phyloP scores from a whole-genome alignment of 2,329 filamentous ascomycete species.

The Pezicula radicicola region DNA sequence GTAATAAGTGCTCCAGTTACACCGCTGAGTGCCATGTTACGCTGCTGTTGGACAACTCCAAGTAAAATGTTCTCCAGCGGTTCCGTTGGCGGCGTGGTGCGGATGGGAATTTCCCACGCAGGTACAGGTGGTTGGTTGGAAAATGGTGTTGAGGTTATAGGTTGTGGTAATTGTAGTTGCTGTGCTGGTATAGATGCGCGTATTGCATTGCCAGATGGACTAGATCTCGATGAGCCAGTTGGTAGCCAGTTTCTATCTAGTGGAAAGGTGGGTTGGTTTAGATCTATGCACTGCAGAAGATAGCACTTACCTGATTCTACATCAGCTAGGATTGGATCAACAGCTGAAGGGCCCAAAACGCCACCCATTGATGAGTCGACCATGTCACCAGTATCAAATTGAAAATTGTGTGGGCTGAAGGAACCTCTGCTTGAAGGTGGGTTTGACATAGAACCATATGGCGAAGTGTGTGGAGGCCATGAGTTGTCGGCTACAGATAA shows the following conservation, averaged over 20 bases:
- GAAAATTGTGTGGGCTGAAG: no score
- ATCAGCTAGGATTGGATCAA: no score
- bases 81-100: slow-evolving; percentile 26
- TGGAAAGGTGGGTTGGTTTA: not conserved
- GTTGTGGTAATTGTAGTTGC: not conserved
- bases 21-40: slow-evolving; percentile 26
- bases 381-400: no score
- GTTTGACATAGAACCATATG: not conserved
- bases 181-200: not conserved
- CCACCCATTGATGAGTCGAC: no score
- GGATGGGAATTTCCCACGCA: slow-evolving; percentile 32
- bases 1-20: slow-evolving; percentile 25
- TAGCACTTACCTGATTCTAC: not conserved
- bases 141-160: not conserved
- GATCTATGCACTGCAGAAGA: not conserved
- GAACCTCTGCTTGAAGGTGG: no score
- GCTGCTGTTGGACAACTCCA: slow-evolving; percentile 34
- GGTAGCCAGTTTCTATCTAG: not conserved
- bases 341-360: no score
- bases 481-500: not conserved
- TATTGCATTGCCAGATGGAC: not conserved
- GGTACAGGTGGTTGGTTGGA: slow-evolving; percentile 11
- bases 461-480: not conserved
- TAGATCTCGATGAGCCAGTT: not conserved
- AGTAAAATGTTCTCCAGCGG: slow-evolving; percentile 33